Conservation (phyloP, 495 filamentous ascomycete genomes). For the Staphylotrichum tortipilum region DNA sequence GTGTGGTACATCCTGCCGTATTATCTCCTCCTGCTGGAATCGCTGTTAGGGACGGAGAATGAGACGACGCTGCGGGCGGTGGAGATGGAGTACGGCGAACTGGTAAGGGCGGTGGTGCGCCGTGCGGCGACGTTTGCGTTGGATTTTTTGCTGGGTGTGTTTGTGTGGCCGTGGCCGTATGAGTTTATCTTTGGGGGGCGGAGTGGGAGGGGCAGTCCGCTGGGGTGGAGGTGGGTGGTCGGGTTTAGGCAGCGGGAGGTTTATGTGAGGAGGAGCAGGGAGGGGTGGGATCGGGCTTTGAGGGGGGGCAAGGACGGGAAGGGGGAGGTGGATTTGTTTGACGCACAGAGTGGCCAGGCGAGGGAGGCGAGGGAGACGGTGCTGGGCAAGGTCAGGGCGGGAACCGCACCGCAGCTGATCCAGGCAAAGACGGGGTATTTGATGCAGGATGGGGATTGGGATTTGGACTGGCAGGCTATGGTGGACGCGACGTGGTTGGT, state of each 20-base stretch:
- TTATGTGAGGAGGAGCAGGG: constrained; percentile 60
- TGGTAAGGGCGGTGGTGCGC: constrained; percentile 39
- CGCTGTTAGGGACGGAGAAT: constrained; percentile 52
- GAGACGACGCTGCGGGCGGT: constrained; percentile 49
- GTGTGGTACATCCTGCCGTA: constrained; percentile 51
- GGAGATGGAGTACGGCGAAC: constrained; percentile 39
- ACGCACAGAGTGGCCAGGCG: background rate
- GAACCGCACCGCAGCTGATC: constrained; percentile 54
- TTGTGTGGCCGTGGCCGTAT: constrained; percentile 67
- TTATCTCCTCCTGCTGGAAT: constrained; percentile 55
- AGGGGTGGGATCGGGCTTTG: constrained; percentile 45
- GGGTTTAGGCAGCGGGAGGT: constrained; percentile 66
- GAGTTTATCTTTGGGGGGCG: constrained; percentile 56
- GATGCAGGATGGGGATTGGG: constrained; percentile 70
- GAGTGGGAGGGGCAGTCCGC: constrained; percentile 48
- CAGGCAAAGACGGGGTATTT: constrained; percentile 67
- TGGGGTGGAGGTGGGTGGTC: constrained; percentile 58
- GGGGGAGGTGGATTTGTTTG: constrained; percentile 9
- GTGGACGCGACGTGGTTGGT: constrained; percentile 55
- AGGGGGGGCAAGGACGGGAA: constrained; percentile 19
- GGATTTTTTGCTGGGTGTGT: constrained; percentile 60
- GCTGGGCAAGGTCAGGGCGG: constrained; percentile 32
- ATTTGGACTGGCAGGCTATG: constrained; percentile 73
- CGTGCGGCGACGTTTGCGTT: constrained; percentile 54
- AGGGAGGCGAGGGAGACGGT: constrained; percentile 23